Evolutionary conservation across 495 filamentous ascomycete genomes (phyloP), one percentile per base, ranked within the genome.

Genomic region (Talaromyces borbonicus): DNA sequence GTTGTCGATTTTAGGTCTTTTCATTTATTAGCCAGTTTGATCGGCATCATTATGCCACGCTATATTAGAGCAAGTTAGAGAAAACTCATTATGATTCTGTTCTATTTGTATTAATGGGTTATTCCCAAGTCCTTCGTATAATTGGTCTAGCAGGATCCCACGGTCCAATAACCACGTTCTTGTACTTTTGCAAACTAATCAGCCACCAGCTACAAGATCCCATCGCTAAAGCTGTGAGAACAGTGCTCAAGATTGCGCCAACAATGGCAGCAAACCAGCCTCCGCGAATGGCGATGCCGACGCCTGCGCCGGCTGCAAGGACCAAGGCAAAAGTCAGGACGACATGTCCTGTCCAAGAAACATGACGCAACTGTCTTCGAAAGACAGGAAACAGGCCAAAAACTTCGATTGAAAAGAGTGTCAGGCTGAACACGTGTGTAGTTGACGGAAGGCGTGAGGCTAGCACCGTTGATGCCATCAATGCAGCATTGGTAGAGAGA

Each of bases 351-450:
- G 71, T 77, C 87, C 87, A 94, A 36, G 80, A 87, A 12, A 83
- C 75, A 55, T 89, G 85, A 15, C 87, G 78, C 4, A 95, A 73
- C 51, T 93, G 85, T 5, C 88, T 78, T 7, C 93, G 74, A 56
- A 98, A 98, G 1, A 97, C 87, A 9, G 92, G 92, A 56, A 97
- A 98, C 8, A 98, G 72, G 0, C 89, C 92, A 55, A 98, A 98
- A 4, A 97, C 88, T 60, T 98, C 89, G 58, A 98, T 98, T 48
- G 79, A 85, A 70, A 97, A 97, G 1, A 98, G 74, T 20, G 90
- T 95, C 3, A 98, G 73, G 45, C 84, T 90, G 65, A 98, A 98
- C 7, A 98, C 92, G 57, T 97, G 89, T 0, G 86, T 87, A 0
- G 93, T 96, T 35, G 78, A 83, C 2, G 85, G 85, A 11, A 98